These are phyloP conservation scores for Colletotrichum sansevieriae DNA, from an alignment of 2,329 filamentous ascomycete genomes.

Conservation along the genomic window DNA sequence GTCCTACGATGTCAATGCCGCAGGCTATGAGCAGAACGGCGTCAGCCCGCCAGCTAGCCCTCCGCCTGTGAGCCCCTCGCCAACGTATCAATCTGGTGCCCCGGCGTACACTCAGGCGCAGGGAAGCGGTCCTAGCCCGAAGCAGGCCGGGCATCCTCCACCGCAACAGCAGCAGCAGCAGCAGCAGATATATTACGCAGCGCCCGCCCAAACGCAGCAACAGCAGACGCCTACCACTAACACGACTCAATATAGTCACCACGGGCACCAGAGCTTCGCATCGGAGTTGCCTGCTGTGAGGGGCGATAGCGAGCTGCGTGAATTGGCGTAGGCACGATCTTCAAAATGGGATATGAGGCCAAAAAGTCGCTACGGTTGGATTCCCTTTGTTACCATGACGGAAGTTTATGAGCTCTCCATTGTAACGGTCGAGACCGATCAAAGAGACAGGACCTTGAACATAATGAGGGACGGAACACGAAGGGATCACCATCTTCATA, in stretches of 20 bases:
- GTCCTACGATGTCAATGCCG: slow-evolving; percentile 34
- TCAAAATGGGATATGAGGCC: not conserved
- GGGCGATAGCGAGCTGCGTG: slow-evolving; percentile 49
- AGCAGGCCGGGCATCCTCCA: slow-evolving; percentile 15
- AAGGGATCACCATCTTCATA: slow-evolving; percentile 10
- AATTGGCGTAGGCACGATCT: slow-evolving; percentile 46
- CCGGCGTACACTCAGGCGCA: slow-evolving; percentile 24
- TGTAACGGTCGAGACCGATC: not conserved
- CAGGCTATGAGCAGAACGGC: slow-evolving; percentile 40
- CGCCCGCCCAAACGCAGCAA: slow-evolving; percentile 9
- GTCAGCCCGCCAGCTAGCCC: slow-evolving; percentile 44
- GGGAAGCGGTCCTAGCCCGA: slow-evolving; percentile 11
- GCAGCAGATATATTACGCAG: slow-evolving; percentile 18
- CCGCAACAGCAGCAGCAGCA: slow-evolving; percentile 19
- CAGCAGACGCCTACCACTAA: slow-evolving; percentile 20
- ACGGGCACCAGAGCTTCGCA: slow-evolving; percentile 33
- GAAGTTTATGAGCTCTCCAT: no score
- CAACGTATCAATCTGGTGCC: slow-evolving; percentile 35
- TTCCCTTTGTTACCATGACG: no score
- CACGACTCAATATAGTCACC: not conserved
- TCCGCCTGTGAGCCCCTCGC: slow-evolving; percentile 38
- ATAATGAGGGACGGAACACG: not conserved
- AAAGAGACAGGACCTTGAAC: not conserved
- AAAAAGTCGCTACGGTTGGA: not conserved
- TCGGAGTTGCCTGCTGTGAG: slow-evolving; percentile 50